Base-by-base conservation (phyloP, 768 basidiomycete genomes). In the Leccinum subgranulosum region DNA sequence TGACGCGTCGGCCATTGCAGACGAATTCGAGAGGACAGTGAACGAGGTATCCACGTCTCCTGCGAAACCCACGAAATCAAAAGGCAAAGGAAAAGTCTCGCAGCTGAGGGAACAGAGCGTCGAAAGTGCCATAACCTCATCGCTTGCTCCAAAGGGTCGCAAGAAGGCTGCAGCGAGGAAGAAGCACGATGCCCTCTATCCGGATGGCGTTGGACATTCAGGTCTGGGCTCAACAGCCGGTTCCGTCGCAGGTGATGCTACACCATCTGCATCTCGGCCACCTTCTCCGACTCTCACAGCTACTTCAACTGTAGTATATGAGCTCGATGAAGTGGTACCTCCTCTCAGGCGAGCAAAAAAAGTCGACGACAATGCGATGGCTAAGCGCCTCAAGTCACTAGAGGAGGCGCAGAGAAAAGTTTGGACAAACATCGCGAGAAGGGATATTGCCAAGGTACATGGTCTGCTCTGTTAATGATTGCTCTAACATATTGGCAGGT, bases 351-450 rank as follows among this genome's bases (percentile, higher is more conserved):
- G 80, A 65, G 90, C 89, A 6, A 90, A 88, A 71, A 89, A 86
- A 69, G 76, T 89, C 3, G 91, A 92, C 54, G 88, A 88, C 48
- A 75, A 71, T 55, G 79, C 83, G 3, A 87, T 89, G 81, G 70
- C 82, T 25, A 91, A 91, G 67, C 84, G 92, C 41, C 77, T 92
- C 57, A 87, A 85, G 70, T 79, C 84, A 6, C 69, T 94, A 29
- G 92, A 93, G 68, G 94, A 94, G 63, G 79, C 88, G 0, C 93
- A 94, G 74, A 81, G 83, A 57, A 94, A 92, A 73, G 87, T 93
- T 9, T 96, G 94, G 94, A 86, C 85, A 21, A 91, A 87, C 64
- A 94, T 96, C 50, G 94, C 92, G 1, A 80, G 84, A 60, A 80
- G 85, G 63, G 94, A 95, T 64, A 84, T 95, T 49, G 85, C 87